These are phyloP conservation scores for Geotrichum citri-aurantii DNA, from an alignment of 1,139 yeast species.

Conservation along the genomic window DNA sequence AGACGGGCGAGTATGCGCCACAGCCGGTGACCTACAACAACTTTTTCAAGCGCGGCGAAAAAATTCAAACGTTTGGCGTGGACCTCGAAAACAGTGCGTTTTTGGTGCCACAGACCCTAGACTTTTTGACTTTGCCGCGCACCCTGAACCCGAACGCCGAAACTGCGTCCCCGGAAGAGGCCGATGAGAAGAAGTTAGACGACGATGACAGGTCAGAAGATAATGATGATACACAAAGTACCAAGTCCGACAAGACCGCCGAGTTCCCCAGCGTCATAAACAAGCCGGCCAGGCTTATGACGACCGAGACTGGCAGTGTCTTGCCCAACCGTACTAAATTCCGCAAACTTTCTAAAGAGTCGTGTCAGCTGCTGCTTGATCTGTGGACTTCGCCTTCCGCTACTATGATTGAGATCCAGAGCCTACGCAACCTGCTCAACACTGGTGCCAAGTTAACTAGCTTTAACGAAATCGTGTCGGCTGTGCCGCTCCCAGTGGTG, in stretches of 20 bases:
- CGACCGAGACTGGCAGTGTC: not conserved
- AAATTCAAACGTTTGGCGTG: slow-evolving; percentile 76
- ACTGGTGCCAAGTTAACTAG: slow-evolving; percentile 39
- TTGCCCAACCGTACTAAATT: slow-evolving; percentile 1
- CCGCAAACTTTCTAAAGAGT: slow-evolving; percentile 3
- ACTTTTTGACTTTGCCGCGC: slow-evolving; percentile 49
- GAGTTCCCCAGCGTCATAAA: slow-evolving; percentile 10
- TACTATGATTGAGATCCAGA: slow-evolving; percentile 58
- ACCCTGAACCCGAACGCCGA: not conserved
- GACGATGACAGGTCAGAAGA: slow-evolving; percentile 22
- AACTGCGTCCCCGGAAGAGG: not conserved
- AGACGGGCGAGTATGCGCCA: slow-evolving; percentile 69
- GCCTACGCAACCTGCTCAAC: slow-evolving; percentile 55
- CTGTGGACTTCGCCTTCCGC: slow-evolving; percentile 42
- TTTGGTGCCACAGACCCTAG: slow-evolving; percentile 55
- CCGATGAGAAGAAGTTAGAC: slow-evolving; percentile 46
- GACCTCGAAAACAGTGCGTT: slow-evolving; percentile 65
- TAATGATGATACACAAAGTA: slow-evolving; percentile 7
- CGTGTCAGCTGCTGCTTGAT: slow-evolving; percentile 6
- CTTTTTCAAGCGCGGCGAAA: slow-evolving; percentile 47
- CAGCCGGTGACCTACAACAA: slow-evolving; percentile 65
- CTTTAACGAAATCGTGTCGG: slow-evolving; percentile 24
- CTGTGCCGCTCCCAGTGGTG: slow-evolving; percentile 49
- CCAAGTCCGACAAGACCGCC: slow-evolving; percentile 14
- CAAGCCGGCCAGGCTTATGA: not conserved